Evolutionary conservation across 768 basidiomycete genomes (phyloP).

Genomic region (Cystobasidium ongulense): DNA sequence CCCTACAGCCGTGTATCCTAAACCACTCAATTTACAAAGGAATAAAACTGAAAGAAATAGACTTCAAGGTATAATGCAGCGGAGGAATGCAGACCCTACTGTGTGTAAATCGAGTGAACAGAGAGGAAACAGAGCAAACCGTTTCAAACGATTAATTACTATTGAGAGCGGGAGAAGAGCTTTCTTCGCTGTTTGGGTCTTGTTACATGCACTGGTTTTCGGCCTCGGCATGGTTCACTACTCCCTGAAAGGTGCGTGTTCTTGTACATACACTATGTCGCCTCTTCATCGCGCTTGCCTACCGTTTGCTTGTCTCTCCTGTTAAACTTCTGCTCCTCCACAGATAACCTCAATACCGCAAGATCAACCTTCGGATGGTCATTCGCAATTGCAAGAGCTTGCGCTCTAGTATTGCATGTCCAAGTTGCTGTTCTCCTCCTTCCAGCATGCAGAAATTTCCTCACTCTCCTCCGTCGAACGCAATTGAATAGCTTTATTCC

Average conservation of each 20-base stretch:
- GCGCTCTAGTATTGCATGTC: slow-evolving; percentile 81
- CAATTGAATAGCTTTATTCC: slow-evolving; percentile 78
- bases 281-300: background rate
- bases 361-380: slow-evolving; percentile 55
- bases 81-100: slow-evolving; percentile 29
- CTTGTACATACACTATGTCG: no score
- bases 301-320: slow-evolving; percentile 10
- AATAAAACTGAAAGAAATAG: slow-evolving; percentile 78
- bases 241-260: slow-evolving; percentile 52
- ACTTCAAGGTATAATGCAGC: slow-evolving; percentile 73
- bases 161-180: slow-evolving; percentile 53
- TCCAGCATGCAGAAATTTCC: slow-evolving; percentile 89
- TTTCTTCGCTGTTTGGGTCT: slow-evolving; percentile 71
- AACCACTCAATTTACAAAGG: slow-evolving; percentile 57
- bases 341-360: slow-evolving; percentile 62
- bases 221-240: slow-evolving; percentile 71
- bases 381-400: slow-evolving; percentile 72
- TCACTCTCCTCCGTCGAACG: slow-evolving; percentile 76
- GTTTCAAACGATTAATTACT: no score
- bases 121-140: background rate
- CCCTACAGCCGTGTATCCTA: slow-evolving; percentile 5
- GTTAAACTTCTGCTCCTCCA: slow-evolving; percentile 26
- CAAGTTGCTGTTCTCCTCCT: slow-evolving; percentile 89
- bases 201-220: slow-evolving; percentile 70
- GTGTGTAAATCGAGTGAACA: background rate